Conservation (phyloP, 2,329 filamentous ascomycete genomes). For the Clonostachys chloroleuca region DNA sequence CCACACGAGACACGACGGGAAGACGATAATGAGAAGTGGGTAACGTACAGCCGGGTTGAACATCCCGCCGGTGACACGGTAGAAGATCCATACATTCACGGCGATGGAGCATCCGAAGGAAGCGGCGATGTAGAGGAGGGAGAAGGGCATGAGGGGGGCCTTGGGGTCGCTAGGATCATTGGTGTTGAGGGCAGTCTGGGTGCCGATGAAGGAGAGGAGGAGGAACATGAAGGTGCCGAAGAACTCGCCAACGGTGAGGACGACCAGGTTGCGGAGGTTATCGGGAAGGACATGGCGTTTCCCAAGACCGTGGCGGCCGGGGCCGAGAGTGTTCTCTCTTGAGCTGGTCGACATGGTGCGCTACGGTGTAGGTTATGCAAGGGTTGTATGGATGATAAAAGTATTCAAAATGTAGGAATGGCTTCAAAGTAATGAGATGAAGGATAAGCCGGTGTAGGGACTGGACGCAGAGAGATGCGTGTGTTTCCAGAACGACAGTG, state of each 20-base stretch:
- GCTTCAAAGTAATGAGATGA: too few species aligned
- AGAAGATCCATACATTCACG: conserved; percentile 54
- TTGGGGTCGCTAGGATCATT: conserved; percentile 16
- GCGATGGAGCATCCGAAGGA: conserved; percentile 45
- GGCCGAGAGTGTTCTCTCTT: too few species aligned
- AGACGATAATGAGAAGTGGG: not conserved
- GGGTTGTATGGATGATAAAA: too few species aligned
- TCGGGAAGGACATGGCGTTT: not conserved
- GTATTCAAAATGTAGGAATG: too few species aligned
- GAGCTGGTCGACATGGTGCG: too few species aligned
- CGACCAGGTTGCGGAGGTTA: conserved; percentile 3
- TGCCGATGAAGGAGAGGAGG: conserved; percentile 33
- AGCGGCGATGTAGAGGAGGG: conserved; percentile 43
- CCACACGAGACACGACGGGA: not conserved
- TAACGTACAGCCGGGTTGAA: conserved; percentile 44
- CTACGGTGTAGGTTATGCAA: too few species aligned
- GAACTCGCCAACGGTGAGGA: conserved; percentile 43
- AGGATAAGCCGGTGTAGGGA: too few species aligned
- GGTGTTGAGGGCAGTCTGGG: conserved; percentile 27
- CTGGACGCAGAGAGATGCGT: too few species aligned
- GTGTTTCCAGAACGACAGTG: too few species aligned
- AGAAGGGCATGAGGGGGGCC: conserved; percentile 21
- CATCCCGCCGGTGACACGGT: conserved; percentile 45
- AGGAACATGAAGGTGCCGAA: conserved; percentile 50
- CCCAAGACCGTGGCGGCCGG: too few species aligned